Conservation (phyloP, 2,329 filamentous ascomycete genomes). For the Aspergillus quadricinctus region DNA sequence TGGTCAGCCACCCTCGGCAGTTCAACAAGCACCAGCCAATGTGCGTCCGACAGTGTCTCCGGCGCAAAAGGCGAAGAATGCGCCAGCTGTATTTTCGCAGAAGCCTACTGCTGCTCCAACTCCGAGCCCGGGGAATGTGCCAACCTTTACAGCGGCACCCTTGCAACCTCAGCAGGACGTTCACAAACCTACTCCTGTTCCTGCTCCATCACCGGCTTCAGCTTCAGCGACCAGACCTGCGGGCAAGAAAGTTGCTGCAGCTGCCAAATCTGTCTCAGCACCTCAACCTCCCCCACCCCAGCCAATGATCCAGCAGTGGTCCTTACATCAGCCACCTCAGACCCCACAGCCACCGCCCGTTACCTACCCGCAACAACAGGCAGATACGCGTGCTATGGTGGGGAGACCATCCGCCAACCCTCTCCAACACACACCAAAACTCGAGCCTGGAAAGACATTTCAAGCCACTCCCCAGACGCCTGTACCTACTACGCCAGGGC, state of each 20-base stretch:
- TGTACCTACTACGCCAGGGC: constrained; percentile 26
- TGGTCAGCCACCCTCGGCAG: constrained; percentile 16
- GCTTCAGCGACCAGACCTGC: constrained; percentile 10
- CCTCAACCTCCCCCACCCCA: constrained; percentile 24
- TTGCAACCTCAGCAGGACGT: constrained; percentile 22
- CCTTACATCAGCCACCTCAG: constrained; percentile 29
- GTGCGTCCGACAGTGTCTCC: constrained; percentile 12
- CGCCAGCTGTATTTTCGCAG: constrained; percentile 11
- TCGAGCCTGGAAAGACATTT: constrained; percentile 11
- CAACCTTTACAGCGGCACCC: constrained; percentile 18
- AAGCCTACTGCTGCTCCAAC: constrained; percentile 14
- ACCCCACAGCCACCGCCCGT: constrained; percentile 24
- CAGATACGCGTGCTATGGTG: constrained; percentile 10
- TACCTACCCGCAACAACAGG: constrained; percentile 16
- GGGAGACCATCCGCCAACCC: constrained; percentile 18
- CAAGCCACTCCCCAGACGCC: constrained; percentile 15
- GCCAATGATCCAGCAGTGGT: constrained; percentile 36
- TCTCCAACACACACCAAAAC: constrained; percentile 15
- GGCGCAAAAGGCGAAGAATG: constrained; percentile 3
- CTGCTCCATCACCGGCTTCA: constrained; percentile 9
- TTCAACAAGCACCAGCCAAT: constrained; percentile 17
- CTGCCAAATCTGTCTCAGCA: constrained; percentile 11
- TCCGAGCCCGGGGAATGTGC: constrained; percentile 14
- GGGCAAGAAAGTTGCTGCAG: constrained; percentile 12
- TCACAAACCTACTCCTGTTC: constrained; percentile 12